phyloP scores from a whole-genome alignment of 805 yeast genomes.

The Starmerella davenportii region DNA sequence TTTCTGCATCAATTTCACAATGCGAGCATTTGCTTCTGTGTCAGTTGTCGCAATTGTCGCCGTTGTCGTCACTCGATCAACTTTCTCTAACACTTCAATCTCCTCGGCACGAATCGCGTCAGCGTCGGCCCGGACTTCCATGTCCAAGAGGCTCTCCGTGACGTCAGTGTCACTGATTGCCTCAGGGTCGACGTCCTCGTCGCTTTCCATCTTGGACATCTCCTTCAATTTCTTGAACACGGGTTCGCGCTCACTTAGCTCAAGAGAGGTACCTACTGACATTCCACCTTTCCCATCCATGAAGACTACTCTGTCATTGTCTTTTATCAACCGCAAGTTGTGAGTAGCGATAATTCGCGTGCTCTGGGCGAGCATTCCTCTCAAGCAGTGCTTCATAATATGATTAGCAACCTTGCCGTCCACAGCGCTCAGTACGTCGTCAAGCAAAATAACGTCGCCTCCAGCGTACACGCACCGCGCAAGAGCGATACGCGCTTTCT shows the following conservation, averaged over 20 bases:
- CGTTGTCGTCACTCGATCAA: background rate
- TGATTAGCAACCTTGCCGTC: slow-evolving; percentile 73
- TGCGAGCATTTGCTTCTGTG: background rate
- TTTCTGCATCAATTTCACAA: slow-evolving; percentile 17
- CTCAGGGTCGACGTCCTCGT: background rate
- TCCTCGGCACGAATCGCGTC: background rate
- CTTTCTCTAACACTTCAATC: background rate
- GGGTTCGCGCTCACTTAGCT: slow-evolving; percentile 24
- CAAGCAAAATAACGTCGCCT: slow-evolving; percentile 48
- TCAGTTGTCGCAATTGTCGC: too few relatives aligned
- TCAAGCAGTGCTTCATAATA: slow-evolving; percentile 50
- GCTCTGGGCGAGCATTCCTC: slow-evolving; percentile 36
- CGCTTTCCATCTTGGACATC: background rate
- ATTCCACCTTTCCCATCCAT: slow-evolving; percentile 42
- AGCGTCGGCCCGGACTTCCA: background rate
- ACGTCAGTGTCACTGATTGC: background rate
- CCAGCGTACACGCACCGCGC: slow-evolving; percentile 66
- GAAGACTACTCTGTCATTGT: slow-evolving; percentile 54
- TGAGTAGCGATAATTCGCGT: slow-evolving; percentile 74
- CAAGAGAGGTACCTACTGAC: slow-evolving; percentile 42
- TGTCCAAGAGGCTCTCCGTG: background rate
- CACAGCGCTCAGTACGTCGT: slow-evolving; percentile 75
- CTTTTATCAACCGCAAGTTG: slow-evolving; percentile 50
- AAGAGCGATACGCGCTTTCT: slow-evolving; percentile 66
- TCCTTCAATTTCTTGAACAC: slow-evolving; percentile 4